Conservation (phyloP, 352 stramenopile species). For the Phytophthora colocasiae region DNA sequence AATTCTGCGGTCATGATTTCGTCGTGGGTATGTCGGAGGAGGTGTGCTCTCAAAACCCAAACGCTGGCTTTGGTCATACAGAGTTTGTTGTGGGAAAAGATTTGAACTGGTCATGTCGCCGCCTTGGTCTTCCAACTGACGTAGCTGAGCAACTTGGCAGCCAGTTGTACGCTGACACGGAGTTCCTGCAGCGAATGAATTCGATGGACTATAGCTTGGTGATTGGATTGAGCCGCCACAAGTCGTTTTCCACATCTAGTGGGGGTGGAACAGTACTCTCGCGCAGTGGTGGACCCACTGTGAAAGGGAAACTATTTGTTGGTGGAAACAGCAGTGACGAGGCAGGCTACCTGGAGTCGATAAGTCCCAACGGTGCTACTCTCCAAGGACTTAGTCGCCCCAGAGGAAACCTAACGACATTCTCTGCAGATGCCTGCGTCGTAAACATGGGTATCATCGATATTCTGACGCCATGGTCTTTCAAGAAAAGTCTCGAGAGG, state of each 20-base stretch:
- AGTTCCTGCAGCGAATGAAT: slow-evolving; percentile 95
- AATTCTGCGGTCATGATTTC: slow-evolving; percentile 89
- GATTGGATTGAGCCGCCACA: slow-evolving; percentile 89
- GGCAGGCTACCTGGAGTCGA: slow-evolving; percentile 60
- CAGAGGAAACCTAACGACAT: slow-evolving; percentile 42
- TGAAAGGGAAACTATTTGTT: slow-evolving; percentile 46
- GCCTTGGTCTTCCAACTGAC: slow-evolving; percentile 75
- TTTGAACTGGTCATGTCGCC: slow-evolving; percentile 85
- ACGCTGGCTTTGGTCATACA: slow-evolving; percentile 64
- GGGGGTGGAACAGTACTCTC: slow-evolving; percentile 41
- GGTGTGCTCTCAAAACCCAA: slow-evolving; percentile 72
- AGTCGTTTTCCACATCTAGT: slow-evolving; percentile 46
- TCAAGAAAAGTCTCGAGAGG: slow-evolving; percentile 93
- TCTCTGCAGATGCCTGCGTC: slow-evolving; percentile 75
- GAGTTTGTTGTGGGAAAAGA: slow-evolving; percentile 89
- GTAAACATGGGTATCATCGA: slow-evolving; percentile 98
- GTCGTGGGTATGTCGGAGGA: slow-evolving; percentile 89
- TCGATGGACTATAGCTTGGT: slow-evolving; percentile 98
- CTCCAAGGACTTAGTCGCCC: slow-evolving; percentile 33
- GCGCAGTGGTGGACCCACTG: slow-evolving; percentile 34
- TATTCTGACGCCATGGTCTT: slow-evolving; percentile 96
- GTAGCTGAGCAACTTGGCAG: slow-evolving; percentile 73
- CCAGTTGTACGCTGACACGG: slow-evolving; percentile 91
- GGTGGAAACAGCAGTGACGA: slow-evolving; percentile 46
- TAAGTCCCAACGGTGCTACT: slow-evolving; percentile 56